Percentiles rank a stretch among this genome's conserved stretches.
These are phyloP conservation scores for Suillus subaureus DNA, from an alignment of 768 basidiomycete species.

Conservation along the genomic window DNA sequence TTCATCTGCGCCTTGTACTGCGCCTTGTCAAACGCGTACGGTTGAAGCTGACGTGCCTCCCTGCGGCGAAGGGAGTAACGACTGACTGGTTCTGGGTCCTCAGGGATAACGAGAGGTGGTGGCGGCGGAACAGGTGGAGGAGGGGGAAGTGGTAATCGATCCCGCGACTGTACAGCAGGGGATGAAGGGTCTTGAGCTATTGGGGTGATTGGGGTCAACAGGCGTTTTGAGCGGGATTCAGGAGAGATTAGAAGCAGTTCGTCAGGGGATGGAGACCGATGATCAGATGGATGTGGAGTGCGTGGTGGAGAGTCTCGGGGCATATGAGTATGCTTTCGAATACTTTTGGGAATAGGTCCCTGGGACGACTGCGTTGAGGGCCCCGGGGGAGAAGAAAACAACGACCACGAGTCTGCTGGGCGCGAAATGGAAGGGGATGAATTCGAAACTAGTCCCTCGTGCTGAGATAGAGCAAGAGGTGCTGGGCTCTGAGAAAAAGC, in stretches of 20 bases:
- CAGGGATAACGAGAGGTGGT: conserved; percentile 14
- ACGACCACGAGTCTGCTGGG: conserved; percentile 16
- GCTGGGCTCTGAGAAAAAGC: not conserved
- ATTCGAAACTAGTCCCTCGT: conserved; percentile 1
- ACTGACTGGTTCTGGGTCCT: conserved; percentile 20
- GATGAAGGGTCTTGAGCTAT: not conserved
- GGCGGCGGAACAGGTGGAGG: conserved; percentile 11
- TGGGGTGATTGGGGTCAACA: not conserved
- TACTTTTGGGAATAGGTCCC: not conserved
- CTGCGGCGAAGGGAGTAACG: conserved; percentile 63
- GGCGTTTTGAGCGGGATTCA: conserved; percentile 1
- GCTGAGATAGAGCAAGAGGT: conserved; percentile 9
- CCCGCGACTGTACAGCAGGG: not conserved
- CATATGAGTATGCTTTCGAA: conserved; percentile 21
- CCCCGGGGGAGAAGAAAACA: conserved; percentile 20
- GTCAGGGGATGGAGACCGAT: conserved; percentile 23
- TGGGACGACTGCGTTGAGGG: conserved; percentile 9
- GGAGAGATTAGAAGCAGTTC: conserved; percentile 22
- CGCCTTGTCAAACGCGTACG: conserved; percentile 59
- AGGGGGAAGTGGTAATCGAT: conserved; percentile 1
- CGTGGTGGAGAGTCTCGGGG: conserved; percentile 22
- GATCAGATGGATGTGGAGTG: conserved; percentile 7
- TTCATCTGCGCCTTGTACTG: conserved; percentile 55
- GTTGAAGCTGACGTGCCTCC: conserved; percentile 56
- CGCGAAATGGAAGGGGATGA: conserved; percentile 18